Conservation (phyloP, 768 basidiomycete species). For the Naganishia kalamii region DNA sequence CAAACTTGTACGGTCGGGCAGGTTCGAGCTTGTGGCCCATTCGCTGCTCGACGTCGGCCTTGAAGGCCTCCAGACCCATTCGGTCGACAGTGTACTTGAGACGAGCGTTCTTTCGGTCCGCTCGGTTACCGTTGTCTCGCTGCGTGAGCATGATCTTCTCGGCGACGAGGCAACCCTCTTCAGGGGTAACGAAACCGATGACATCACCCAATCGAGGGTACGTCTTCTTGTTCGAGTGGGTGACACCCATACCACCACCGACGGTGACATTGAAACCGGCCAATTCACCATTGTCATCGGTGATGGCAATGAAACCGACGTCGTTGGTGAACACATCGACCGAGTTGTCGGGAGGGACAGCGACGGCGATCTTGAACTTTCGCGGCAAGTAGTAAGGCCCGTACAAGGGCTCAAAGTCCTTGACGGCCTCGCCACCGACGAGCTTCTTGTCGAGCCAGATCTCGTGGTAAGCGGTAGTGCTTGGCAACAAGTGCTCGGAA, state of each 20-base stretch:
- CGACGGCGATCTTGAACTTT: constrained; percentile 95
- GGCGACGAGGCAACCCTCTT: constrained; percentile 76
- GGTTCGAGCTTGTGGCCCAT: constrained; percentile 72
- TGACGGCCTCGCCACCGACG: constrained; percentile 85
- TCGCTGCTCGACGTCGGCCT: constrained; percentile 78
- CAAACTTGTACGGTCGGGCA: constrained; percentile 70
- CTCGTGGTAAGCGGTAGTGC: constrained; percentile 91
- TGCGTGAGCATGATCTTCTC: constrained; percentile 92
- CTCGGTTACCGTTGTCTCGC: constrained; percentile 90
- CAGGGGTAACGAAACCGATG: constrained; percentile 85
- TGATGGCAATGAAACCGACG: constrained; percentile 91
- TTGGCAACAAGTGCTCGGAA: constrained; percentile 78
- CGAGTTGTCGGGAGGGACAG: constrained; percentile 92
- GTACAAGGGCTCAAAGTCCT: constrained; percentile 94
- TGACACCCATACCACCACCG: constrained; percentile 99
- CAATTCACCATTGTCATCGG: constrained; percentile 66
- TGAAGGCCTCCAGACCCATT: constrained; percentile 82
- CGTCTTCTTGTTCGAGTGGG: constrained; percentile 97
- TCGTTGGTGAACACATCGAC: constrained; percentile 87
- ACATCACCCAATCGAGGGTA: constrained; percentile 83
- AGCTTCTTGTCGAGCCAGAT: constrained; percentile 98
- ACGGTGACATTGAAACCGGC: constrained; percentile 88
- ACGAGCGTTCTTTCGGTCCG: constrained; percentile 59
- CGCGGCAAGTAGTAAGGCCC: constrained; percentile 94
- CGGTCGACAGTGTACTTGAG: constrained; percentile 96